Conservation (phyloP, 2,329 filamentous ascomycete genomes). For the Penicillium sp. region DNA sequence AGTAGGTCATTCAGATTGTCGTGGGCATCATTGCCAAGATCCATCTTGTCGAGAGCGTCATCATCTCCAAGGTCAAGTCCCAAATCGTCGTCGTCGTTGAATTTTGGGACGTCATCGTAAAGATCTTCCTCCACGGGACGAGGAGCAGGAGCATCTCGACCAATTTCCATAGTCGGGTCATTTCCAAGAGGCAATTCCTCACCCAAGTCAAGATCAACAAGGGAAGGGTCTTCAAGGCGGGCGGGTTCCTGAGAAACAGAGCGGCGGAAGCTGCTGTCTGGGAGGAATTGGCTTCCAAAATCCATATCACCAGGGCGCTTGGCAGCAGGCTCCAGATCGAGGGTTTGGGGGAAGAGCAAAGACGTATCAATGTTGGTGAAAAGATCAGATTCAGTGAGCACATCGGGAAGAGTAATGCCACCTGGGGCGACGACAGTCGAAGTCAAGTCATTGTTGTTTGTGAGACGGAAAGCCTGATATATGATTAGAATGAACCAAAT, state of each 20-base stretch:
- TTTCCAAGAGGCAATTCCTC: conserved; percentile 66
- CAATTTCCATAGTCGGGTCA: conserved; percentile 74
- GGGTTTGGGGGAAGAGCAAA: conserved; percentile 73
- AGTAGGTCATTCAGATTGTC: conserved; percentile 60
- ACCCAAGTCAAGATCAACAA: conserved; percentile 70
- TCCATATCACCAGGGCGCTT: conserved; percentile 46
- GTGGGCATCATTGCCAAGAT: conserved; percentile 37
- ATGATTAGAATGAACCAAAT: conserved; percentile 3
- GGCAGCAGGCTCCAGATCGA: conserved; percentile 42
- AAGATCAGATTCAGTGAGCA: conserved; percentile 87
- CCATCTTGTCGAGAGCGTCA: conserved; percentile 41
- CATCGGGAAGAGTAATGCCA: conserved; percentile 83
- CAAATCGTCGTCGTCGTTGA: conserved; percentile 56
- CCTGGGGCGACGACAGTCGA: conserved; percentile 76
- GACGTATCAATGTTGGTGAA: conserved; percentile 81
- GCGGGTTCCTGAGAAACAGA: conserved; percentile 51
- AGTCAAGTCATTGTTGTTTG: conserved; percentile 93
- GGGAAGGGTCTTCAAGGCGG: conserved; percentile 64
- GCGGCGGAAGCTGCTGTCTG: conserved; percentile 57
- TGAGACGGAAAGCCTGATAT: conserved; percentile 83
- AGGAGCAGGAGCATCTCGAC: conserved; percentile 75
- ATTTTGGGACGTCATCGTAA: conserved; percentile 63
- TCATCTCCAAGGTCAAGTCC: conserved; percentile 48
- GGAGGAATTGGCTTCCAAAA: conserved; percentile 75
- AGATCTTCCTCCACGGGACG: conserved; percentile 57